These are phyloP conservation scores for Nigrograna mackinnonii DNA, from an alignment of 2,329 filamentous ascomycete genomes.

Conservation along the genomic window DNA sequence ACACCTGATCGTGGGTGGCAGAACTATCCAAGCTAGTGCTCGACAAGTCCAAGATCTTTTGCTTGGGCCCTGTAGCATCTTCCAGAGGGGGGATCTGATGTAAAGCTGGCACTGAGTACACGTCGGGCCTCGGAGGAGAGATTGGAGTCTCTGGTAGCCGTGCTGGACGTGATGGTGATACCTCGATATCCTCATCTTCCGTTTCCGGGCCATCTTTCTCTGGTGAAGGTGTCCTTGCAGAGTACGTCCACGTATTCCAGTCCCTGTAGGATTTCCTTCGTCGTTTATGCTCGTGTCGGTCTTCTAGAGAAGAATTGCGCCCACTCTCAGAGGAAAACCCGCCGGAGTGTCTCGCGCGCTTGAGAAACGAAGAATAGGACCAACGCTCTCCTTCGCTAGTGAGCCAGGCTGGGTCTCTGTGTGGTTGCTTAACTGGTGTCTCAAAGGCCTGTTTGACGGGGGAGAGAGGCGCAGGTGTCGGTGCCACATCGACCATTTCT, in stretches of 20 bases:
- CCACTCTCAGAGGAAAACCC: slow-evolving; percentile 66
- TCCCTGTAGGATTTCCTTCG: slow-evolving; percentile 71
- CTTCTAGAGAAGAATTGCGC: slow-evolving; percentile 65
- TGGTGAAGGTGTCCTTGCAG: slow-evolving; percentile 72
- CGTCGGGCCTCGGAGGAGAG: slow-evolving; percentile 17
- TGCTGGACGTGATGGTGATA: slow-evolving; percentile 25
- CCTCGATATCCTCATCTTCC: slow-evolving; percentile 13
- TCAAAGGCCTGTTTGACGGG: slow-evolving; percentile 13
- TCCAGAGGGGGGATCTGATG: not conserved
- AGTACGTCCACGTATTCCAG: slow-evolving; percentile 74
- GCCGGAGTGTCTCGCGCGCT: slow-evolving; percentile 70
- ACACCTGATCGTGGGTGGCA: too few relatives aligned
- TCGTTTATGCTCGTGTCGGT: slow-evolving; percentile 69
- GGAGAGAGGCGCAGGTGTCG: slow-evolving; percentile 29
- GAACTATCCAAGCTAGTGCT: too few relatives aligned
- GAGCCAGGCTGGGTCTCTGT: slow-evolving; percentile 3
- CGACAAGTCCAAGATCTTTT: too few relatives aligned
- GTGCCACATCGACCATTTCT: slow-evolving; percentile 51
- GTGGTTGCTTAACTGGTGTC: slow-evolving; percentile 4
- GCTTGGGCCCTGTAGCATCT: not conserved
- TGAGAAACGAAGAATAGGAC: slow-evolving; percentile 76
- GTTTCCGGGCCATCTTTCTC: slow-evolving; percentile 50
- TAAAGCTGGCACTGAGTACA: slow-evolving; percentile 5
- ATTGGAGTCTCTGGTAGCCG: slow-evolving; percentile 30
- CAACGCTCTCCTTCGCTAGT: slow-evolving; percentile 50